Conservation (phyloP, 768 basidiomycete genomes). For the Lactifluus echinatus region DNA sequence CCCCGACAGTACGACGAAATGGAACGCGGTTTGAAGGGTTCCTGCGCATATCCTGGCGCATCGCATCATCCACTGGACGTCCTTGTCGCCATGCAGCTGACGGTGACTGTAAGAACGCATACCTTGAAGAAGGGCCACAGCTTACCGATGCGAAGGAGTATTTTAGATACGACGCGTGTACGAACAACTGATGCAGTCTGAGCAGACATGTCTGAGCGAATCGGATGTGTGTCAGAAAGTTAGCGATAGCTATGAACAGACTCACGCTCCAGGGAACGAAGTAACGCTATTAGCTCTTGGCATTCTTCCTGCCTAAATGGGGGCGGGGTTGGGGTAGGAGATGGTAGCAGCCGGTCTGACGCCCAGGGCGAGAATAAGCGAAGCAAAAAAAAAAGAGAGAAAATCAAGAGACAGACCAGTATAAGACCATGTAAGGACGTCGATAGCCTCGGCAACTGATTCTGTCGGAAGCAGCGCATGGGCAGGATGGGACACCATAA, state of each 20-base stretch:
- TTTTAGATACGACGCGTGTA: constrained; percentile 19
- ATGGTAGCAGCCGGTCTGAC: constrained; percentile 60
- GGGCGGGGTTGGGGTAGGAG: constrained; percentile 44
- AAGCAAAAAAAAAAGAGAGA: neutral
- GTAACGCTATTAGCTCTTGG: constrained; percentile 56
- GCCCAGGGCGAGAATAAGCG: neutral
- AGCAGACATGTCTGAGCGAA: neutral
- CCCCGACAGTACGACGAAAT: constrained; percentile 43
- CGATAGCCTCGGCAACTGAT: constrained; percentile 60
- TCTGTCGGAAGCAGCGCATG: constrained; percentile 49
- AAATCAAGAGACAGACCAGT: constrained; percentile 39
- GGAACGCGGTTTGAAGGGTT: constrained; percentile 24
- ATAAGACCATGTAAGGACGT: constrained; percentile 73
- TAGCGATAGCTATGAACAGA: neutral
- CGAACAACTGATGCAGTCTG: constrained; percentile 11
- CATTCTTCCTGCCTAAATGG: constrained; percentile 75
- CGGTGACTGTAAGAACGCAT: neutral
- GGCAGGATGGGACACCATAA: constrained; percentile 70
- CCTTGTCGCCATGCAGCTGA: constrained; percentile 19
- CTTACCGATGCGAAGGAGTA: constrained; percentile 19
- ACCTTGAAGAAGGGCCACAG: neutral
- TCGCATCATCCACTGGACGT: constrained; percentile 7
- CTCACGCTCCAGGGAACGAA: constrained; percentile 36
- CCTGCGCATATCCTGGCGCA: constrained; percentile 9
- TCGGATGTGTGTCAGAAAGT: neutral